Evolutionary conservation across 345 rosid species (phyloP), one percentile per base, ranked within the genome.

Genomic region (Pistacia integerrima): DNA sequence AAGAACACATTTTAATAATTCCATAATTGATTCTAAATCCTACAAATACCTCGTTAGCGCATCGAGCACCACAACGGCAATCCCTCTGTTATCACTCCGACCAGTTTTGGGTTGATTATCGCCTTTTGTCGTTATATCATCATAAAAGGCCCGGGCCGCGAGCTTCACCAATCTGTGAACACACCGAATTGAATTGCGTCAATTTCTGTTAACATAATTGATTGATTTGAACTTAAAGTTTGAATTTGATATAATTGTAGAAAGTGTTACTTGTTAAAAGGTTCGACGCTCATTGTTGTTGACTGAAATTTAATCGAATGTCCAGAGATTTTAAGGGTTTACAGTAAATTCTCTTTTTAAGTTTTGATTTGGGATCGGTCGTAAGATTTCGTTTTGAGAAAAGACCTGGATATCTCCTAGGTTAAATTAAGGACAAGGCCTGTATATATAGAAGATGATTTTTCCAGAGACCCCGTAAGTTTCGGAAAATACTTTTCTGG

Each of bases 21-120:
- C 25, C 9, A 8, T 22, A 60, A 14, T 12, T 4, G 41, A 59
- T 46, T 59, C 18, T 25, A 9, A 33, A 38, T 30, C 12, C 52
- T 35, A 2, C 9, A 9, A 30, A 25, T 78, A 94, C 95, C 94
- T 90, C 0, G 94, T 82, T 71, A 93, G 90, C 33, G 89, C 91
- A 75, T 95, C 98, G 11, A 94, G 95, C 60, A 94, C 92, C 74
- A 91, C 94, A 4, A 93, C 90, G 2, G 90, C 95, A 77, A 87
- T 90, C 73, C 97, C 98, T 77, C 89, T 83, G 74, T 87, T 90
- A 59, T 93, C 98, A 70, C 89, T 84, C 64, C 88, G 84, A 36
- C 90, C 94, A 25, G 78, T 84, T 81, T 88, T 95, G 20, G 92
- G 93, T 82, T 90, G 97, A 83, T 85, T 91, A 60, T 93, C 97